These are phyloP conservation scores for Magnaporthales sp. DNA, from an alignment of 2,329 filamentous ascomycete species.

Conservation along the genomic window DNA sequence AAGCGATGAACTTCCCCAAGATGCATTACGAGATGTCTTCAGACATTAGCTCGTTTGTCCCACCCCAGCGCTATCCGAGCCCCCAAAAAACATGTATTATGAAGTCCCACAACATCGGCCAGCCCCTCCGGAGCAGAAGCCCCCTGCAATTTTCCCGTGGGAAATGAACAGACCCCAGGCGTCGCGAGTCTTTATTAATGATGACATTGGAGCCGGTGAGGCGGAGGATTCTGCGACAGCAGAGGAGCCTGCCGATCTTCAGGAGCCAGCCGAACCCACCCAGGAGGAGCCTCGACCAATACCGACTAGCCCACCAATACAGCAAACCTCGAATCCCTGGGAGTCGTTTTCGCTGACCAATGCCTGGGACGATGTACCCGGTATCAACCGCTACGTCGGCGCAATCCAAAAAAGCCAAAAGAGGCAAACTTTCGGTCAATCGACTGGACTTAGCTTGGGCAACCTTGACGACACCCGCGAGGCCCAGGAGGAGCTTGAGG, in stretches of 20 bases:
- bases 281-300: conserved; percentile 30
- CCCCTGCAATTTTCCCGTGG: conserved; percentile 82
- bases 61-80: conserved; percentile 73
- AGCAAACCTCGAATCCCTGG: conserved; percentile 52
- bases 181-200: conserved; percentile 56
- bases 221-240: neutral
- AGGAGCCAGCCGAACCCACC: conserved; percentile 9
- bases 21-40: conserved; percentile 77
- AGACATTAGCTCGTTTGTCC: conserved; percentile 64
- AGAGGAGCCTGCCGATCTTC: neutral
- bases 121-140: conserved; percentile 42
- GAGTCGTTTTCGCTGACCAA: conserved; percentile 67
- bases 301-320: conserved; percentile 33
- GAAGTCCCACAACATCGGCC: conserved; percentile 61
- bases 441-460: conserved; percentile 20
- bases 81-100: conserved; percentile 84
- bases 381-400: conserved; percentile 82
- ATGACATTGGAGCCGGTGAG: conserved; percentile 17
- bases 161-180: conserved; percentile 58
- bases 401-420: conserved; percentile 46
- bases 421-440: conserved; percentile 10
- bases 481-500: conserved; percentile 7
- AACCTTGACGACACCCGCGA: conserved; percentile 14
- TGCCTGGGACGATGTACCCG: conserved; percentile 86
- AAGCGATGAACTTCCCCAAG: conserved; percentile 75